Percentiles rank a stretch among this genome's conserved stretches.
These are phyloP conservation scores for Chlamydomonas incerta DNA, from an alignment of 139 green algal genomes.

Conservation along the genomic window DNA sequence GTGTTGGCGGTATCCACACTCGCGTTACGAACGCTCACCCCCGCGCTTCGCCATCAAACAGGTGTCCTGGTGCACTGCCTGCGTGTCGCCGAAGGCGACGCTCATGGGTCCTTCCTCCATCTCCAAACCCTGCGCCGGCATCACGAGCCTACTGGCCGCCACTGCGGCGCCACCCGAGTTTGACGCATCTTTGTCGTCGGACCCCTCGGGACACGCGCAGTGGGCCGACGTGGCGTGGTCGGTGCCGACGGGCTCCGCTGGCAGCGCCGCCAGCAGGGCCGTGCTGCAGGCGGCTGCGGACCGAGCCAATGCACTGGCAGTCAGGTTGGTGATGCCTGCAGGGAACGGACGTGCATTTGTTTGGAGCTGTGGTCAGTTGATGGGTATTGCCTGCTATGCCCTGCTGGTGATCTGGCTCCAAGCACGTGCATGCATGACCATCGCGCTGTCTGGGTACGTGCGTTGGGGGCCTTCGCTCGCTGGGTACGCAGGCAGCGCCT, in stretches of 20 bases:
- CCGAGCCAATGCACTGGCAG: neutral
- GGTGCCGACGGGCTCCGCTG: neutral
- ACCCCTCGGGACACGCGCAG: neutral
- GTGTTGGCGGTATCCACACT: neutral
- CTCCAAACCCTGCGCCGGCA: neutral
- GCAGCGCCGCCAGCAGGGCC: neutral
- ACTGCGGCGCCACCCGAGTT: neutral
- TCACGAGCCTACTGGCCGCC: neutral
- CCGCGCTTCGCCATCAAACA: neutral
- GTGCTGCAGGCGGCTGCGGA: neutral
- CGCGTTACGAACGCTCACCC: neutral
- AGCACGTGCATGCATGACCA: neutral
- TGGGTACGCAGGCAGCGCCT: neutral
- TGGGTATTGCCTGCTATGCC: too few relatives aligned
- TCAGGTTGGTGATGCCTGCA: neutral
- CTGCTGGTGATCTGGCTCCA: too few relatives aligned
- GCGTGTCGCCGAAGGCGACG: neutral
- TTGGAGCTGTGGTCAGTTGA: neutral
- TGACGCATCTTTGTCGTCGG: conserved; percentile 7
- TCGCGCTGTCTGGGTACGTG: too few relatives aligned
- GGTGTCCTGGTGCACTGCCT: neutral
- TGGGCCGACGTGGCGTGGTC: conserved; percentile 6
- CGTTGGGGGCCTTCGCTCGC: too few relatives aligned
- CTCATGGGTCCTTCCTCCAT: neutral
- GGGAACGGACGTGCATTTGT: too few relatives aligned